Base-by-base conservation (phyloP, 140 eudicot genomes). In the Flaveria floridana region DNA sequence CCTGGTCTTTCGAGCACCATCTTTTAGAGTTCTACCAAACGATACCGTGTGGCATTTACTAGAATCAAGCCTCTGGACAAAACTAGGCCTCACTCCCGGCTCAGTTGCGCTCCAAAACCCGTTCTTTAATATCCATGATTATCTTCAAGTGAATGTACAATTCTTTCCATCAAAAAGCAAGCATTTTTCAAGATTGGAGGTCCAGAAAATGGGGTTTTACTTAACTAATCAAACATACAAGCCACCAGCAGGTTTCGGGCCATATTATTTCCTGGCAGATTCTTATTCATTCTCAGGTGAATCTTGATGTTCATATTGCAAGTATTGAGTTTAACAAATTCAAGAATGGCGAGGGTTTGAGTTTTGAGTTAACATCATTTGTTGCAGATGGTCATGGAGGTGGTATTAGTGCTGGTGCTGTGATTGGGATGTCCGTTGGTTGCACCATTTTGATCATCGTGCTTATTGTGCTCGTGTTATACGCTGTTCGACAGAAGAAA, bases 171-270 rank as follows among this genome's bases (percentile, higher is more conserved):
- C 91, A 16, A 64, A 79, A 48, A 80, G 65, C 46, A 84, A 86
- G 83, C 81, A 86, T 78, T 94, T 90, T 68, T 84, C 83, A 51
- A 70, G 97, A 71, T 18, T 87, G 2, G 87, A 84, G 78, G 86
- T 94, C 57, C 91, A 85, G 82, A 85, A 82, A 77, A 61, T 94
- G 79, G 99, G 99, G 6, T 88, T 88, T 85, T 80, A 47, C 73
- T 78, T 94, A 68, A 90, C 89, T 70, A 94, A 88, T 72, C 99
- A 94, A 61, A 87, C 90, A 20, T 90, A 88, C 78, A 94, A 94
- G 80, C 99, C 99, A 25, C 97, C 99, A 47, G 52, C 68, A 8
- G 90, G 61, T 50, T 90, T 94, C 58, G 99, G 99, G 18, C 97
- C 99, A 1, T 94, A 90, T 77, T 79, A 65, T 84, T 94, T 90